A percentile compares a stretch with the other conserved stretches of the same genome.
These are phyloP conservation scores for Bidens hawaiensis DNA, from an alignment of 140 eudicot species.

Conservation along the genomic window DNA sequence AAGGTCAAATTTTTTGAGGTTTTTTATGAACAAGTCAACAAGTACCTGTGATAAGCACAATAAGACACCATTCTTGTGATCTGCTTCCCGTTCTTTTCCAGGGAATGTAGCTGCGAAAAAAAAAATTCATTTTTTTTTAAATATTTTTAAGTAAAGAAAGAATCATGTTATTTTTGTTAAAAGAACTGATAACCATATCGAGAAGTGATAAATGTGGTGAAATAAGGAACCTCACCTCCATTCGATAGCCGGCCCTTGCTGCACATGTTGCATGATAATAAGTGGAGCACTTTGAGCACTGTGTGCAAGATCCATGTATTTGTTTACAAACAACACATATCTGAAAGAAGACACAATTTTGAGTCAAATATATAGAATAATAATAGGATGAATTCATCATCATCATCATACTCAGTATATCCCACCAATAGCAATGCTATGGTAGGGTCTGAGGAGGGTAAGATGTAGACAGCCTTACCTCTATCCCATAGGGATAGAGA, in stretches of 20 bases:
- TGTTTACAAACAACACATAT: conserved; percentile 92
- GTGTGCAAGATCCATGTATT: conserved; percentile 97
- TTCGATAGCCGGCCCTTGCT: conserved; percentile 94
- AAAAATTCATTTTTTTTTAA: background rate
- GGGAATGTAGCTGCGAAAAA: conserved; percentile 64
- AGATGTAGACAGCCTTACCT: too few species aligned
- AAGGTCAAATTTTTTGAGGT: background rate
- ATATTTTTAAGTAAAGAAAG: background rate
- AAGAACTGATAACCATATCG: background rate
- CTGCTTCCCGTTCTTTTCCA: conserved; percentile 87
- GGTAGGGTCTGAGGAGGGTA: too few species aligned
- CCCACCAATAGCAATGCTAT: too few species aligned
- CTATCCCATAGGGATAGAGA: too few species aligned
- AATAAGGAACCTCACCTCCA: conserved; percentile 62
- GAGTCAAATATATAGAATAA: too few species aligned
- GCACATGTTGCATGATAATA: conserved; percentile 98
- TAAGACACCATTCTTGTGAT: conserved; percentile 87
- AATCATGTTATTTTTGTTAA: conserved; percentile 2
- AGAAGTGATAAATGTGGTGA: background rate
- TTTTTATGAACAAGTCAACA: background rate
- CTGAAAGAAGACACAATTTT: too few species aligned
- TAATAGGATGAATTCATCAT: too few species aligned
- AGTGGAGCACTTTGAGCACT: conserved; percentile 92
- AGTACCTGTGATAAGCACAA: conserved; percentile 92
- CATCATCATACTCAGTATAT: too few species aligned